Evolutionary conservation across 2,329 filamentous ascomycete genomes (phyloP).

Genomic region (Fusarium paranaense): DNA sequence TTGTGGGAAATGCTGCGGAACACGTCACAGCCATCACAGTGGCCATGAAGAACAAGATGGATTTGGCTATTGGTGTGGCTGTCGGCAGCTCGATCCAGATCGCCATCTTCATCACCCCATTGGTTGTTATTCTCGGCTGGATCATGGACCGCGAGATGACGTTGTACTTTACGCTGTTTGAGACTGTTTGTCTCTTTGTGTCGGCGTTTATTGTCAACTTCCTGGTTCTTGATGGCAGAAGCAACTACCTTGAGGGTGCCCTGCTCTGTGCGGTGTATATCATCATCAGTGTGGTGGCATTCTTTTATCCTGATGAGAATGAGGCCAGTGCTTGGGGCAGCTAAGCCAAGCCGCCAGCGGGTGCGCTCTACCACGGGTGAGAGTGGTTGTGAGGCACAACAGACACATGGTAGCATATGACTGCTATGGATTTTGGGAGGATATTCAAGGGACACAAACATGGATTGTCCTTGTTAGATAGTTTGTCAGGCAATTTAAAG

Average conservation of each 20-base stretch:
- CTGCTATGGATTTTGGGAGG: neutral
- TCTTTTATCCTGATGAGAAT: slow-evolving; percentile 69
- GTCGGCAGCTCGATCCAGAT: slow-evolving; percentile 80
- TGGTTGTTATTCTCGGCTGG: slow-evolving; percentile 80
- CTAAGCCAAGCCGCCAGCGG: neutral
- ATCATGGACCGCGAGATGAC: slow-evolving; percentile 76
- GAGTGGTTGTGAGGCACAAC: neutral
- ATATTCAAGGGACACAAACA: neutral
- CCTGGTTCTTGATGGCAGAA: slow-evolving; percentile 84
- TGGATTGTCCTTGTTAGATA: slow-evolving; percentile 1
- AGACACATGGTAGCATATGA: neutral
- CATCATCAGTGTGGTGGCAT: slow-evolving; percentile 75
- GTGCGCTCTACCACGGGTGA: slow-evolving; percentile 11
- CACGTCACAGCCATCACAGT: slow-evolving; percentile 79
- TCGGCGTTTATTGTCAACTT: slow-evolving; percentile 90
- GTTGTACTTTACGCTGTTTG: slow-evolving; percentile 88
- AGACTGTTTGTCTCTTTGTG: slow-evolving; percentile 88
- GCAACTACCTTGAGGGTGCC: slow-evolving; percentile 87
- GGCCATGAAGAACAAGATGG: slow-evolving; percentile 81
- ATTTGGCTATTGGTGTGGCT: slow-evolving; percentile 78
- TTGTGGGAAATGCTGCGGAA: slow-evolving; percentile 80
- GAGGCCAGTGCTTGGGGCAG: slow-evolving; percentile 58
- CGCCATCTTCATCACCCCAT: slow-evolving; percentile 76
- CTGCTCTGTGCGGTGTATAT: slow-evolving; percentile 75
- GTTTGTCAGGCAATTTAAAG: neutral